Conservation (phyloP, 176 grass and related monocot species). For the Musa acuminata region DNA sequence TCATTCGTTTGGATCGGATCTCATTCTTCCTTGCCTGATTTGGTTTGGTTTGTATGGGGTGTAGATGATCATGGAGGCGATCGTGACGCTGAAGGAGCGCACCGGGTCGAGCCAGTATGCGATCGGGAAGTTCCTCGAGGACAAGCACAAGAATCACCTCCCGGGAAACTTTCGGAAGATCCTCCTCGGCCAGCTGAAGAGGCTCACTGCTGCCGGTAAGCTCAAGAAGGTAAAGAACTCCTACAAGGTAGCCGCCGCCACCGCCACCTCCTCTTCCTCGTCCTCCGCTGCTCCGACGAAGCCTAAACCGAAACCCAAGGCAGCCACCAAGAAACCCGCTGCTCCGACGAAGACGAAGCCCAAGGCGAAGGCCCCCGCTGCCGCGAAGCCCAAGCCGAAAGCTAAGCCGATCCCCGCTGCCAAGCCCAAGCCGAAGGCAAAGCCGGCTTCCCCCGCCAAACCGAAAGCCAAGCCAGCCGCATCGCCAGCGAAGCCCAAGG, state of each 20-base stretch:
- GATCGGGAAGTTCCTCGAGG: constrained; percentile 72
- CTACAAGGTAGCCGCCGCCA: constrained; percentile 40
- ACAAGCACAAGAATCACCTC: constrained; percentile 57
- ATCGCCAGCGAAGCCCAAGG: neutral
- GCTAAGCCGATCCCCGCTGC: neutral
- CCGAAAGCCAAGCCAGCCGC: neutral
- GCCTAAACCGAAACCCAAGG: neutral
- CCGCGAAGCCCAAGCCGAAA: neutral
- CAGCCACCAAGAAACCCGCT: neutral
- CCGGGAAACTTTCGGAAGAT: constrained; percentile 76
- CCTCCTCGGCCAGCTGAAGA: constrained; percentile 64
- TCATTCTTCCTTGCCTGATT: neutral
- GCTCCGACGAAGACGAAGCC: neutral
- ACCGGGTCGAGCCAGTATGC: constrained; percentile 58
- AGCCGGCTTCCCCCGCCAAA: too few relatives aligned
- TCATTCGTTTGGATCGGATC: neutral
- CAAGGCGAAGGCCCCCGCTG: neutral
- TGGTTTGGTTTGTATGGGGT: neutral
- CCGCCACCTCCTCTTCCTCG: neutral
- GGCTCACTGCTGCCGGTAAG: constrained; percentile 59
- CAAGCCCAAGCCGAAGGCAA: neutral
- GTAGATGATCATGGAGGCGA: constrained; percentile 95
- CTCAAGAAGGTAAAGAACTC: constrained; percentile 79
- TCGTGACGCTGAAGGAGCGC: constrained; percentile 44
- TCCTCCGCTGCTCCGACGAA: neutral